Conservation (phyloP, 805 yeast species). For the Candida andamanensis region DNA sequence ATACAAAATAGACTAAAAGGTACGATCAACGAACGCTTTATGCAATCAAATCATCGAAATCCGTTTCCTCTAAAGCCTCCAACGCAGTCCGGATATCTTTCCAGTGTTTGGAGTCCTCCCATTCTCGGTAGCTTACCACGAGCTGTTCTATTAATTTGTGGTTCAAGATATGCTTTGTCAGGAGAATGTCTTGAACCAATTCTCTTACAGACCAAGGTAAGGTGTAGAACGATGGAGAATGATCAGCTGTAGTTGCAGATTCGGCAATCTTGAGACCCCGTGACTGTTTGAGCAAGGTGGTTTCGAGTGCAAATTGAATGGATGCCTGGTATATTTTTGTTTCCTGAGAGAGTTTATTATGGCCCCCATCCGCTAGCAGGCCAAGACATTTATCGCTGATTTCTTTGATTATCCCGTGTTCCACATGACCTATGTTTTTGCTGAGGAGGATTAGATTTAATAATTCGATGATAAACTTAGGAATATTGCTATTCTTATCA, state of each 20-base stretch:
- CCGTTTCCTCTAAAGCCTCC: constrained; percentile 28
- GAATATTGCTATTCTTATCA: constrained; percentile 15
- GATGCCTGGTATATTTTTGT: constrained; percentile 23
- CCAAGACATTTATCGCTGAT: constrained; percentile 28
- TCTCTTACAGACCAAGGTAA: constrained; percentile 38
- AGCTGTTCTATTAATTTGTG: constrained; percentile 19
- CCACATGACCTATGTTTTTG: constrained; percentile 32
- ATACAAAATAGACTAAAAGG: too few species aligned
- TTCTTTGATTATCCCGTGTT: constrained; percentile 25
- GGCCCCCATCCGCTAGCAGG: constrained; percentile 18
- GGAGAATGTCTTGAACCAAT: constrained; percentile 29
- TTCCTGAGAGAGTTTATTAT: constrained; percentile 21
- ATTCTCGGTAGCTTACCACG: constrained; percentile 18
- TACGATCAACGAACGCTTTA: too few species aligned
- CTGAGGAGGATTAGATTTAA: constrained; percentile 24
- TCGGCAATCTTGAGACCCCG: constrained; percentile 10
- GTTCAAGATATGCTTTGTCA: constrained; percentile 26
- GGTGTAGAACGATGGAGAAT: constrained; percentile 14
- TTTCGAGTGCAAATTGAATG: constrained; percentile 30
- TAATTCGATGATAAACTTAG: constrained; percentile 25
- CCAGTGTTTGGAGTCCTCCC: constrained; percentile 31
- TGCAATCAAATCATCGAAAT: constrained; percentile 22
- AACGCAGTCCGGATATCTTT: constrained; percentile 28
- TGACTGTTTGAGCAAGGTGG: constrained; percentile 25
- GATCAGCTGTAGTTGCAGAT: constrained; percentile 3